A percentile compares a stretch with the other conserved stretches of the same genome.
phyloP scores from a whole-genome alignment of 2,329 filamentous ascomycete genomes.

The Spiromastix sp. region DNA sequence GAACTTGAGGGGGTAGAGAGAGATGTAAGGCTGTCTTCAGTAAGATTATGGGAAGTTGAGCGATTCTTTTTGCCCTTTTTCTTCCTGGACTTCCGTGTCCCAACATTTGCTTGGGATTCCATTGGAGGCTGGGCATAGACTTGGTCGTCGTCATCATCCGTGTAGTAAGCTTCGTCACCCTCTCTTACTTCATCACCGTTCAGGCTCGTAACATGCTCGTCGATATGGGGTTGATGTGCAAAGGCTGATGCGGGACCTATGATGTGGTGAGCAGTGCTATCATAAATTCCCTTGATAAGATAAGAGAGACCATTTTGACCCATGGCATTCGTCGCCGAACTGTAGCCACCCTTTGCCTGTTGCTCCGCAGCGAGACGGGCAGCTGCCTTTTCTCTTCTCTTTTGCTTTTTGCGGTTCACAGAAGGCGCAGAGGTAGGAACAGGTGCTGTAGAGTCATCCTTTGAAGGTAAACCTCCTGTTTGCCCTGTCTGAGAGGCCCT shows the following conservation, averaged over 20 bases:
- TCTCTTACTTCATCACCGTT: constrained; percentile 37
- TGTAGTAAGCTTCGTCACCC: constrained; percentile 46
- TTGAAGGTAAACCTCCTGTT: background rate
- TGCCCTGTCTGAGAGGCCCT: background rate
- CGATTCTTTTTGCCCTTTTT: constrained; percentile 31
- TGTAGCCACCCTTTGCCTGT: constrained; percentile 25
- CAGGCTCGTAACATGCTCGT: constrained; percentile 21
- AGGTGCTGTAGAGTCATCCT: background rate
- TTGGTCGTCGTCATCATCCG: constrained; percentile 41
- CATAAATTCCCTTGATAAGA: constrained; percentile 18
- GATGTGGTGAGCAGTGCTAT: constrained; percentile 4
- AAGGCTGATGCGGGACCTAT: constrained; percentile 11
- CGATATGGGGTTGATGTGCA: constrained; percentile 17
- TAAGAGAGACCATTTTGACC: constrained; percentile 28
- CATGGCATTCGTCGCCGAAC: constrained; percentile 12
- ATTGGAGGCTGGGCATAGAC: constrained; percentile 21
- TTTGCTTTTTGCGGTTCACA: constrained; percentile 91
- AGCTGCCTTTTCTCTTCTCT: constrained; percentile 74
- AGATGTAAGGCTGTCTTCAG: constrained; percentile 29
- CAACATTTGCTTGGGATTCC: constrained; percentile 14
- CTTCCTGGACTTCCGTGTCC: constrained; percentile 29
- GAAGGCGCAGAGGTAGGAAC: constrained; percentile 26
- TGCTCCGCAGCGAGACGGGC: constrained; percentile 56
- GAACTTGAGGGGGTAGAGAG: constrained; percentile 35
- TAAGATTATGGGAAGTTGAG: constrained; percentile 24